These are phyloP conservation scores for Udeniomyces megalosporus DNA, from an alignment of 768 basidiomycete genomes.

Conservation along the genomic window DNA sequence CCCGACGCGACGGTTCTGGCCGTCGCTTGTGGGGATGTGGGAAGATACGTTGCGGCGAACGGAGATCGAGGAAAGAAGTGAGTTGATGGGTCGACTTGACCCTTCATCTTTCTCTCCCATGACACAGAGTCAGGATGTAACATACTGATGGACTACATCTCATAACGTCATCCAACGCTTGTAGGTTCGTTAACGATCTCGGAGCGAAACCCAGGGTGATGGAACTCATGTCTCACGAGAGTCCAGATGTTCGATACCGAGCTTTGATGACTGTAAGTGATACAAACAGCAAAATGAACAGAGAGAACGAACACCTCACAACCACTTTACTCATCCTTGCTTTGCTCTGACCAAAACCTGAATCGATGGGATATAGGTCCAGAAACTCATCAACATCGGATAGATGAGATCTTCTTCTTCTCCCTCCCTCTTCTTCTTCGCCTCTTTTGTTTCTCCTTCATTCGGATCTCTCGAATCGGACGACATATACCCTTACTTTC, in stretches of 20 bases:
- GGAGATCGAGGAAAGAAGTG: conserved; percentile 85
- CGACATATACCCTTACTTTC: too few species aligned
- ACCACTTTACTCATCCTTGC: too few species aligned
- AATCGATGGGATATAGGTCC: background rate
- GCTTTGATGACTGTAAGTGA: conserved; percentile 53
- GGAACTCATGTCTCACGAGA: conserved; percentile 66
- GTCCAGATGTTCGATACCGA: conserved; percentile 80
- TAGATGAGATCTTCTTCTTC: background rate
- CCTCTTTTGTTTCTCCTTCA: too few species aligned
- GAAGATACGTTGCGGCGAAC: conserved; percentile 72
- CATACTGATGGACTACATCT: too few species aligned
- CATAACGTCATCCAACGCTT: too few species aligned
- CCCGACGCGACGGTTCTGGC: conserved; percentile 64
- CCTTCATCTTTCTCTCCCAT: background rate
- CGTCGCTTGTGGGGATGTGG: conserved; percentile 83
- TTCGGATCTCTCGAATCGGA: too few species aligned
- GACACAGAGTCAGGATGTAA: too few species aligned
- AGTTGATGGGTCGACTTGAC: conserved; percentile 25
- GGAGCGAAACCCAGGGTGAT: conserved; percentile 52
- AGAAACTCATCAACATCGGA: conserved; percentile 5
- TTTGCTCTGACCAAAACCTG: too few species aligned
- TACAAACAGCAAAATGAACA: too few species aligned
- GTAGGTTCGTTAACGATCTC: conserved; percentile 60
- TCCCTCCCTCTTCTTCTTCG: too few species aligned
- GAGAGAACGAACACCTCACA: too few species aligned